Base-by-base conservation (phyloP, 495 filamentous ascomycete species). In the Rostrohypoxylon terebratum region DNA sequence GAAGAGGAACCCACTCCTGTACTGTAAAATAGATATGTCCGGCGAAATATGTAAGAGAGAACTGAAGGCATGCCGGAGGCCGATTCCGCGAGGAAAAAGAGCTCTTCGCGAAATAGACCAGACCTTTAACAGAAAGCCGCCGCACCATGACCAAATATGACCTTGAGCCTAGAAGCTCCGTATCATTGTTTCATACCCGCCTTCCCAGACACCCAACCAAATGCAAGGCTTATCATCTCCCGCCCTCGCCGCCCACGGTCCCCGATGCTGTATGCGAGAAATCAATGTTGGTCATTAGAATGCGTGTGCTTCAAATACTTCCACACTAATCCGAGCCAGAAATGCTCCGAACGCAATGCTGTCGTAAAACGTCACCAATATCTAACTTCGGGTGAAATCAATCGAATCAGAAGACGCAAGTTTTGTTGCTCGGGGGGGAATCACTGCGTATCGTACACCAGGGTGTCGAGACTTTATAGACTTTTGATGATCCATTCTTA, bases 221-320 rank as follows among this genome's bases (percentile, higher is more conserved):
- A 73, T 73, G 71, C 71, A 73, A 73, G 71, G 71, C 71, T 53
- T n/a, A 53, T 69, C 66, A 61, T 57, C 70, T 53, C 71, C 53
- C 61, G 47, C 59, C 66, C 60, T 63, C 61, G 54, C 71, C 60
- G 38, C 40, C 40, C 63, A 55, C 55, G 57, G 57, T 31, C 66
- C 71, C 61, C 62, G 54, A 73, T 73, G 71, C 71, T 73, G 65
- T 69, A 73, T 69, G 71, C 65, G 66, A 73, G 70, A 73, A 73
- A 69, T 68, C 66, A 73, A 73, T 63, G 55, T 65, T 69, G 66
- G 66, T 73, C 65, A 65, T 69, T 57, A 73, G 59, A 73, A 73
- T 73, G 65, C 66, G 66, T 66, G 42, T 50, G 64, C 69, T 59
- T 48, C 60, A 60, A 66, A 73, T 66, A 38, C 65, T 50, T 60